Conservation (phyloP, 208 protist species). For the Pavlovales sp. region DNA sequence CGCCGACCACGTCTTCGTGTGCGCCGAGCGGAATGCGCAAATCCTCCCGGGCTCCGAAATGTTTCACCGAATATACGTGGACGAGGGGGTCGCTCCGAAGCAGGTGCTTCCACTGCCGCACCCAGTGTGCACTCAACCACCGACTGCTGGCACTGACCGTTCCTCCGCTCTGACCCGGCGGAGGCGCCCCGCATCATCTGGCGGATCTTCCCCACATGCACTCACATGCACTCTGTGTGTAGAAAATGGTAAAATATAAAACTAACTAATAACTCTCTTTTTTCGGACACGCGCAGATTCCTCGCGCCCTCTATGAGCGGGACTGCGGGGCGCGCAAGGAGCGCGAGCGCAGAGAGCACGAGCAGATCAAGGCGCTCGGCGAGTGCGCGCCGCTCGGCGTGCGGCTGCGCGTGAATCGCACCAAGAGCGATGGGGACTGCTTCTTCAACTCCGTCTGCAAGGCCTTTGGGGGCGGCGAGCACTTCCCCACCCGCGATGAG, state of each 20-base stretch:
- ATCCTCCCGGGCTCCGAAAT: neutral
- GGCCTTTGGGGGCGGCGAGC: neutral
- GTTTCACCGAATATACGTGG: neutral
- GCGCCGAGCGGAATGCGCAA: neutral
- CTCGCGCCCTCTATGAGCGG: no score
- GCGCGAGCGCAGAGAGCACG: neutral
- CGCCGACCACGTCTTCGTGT: neutral
- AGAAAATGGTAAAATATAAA: no score
- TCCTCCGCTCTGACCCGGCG: no score
- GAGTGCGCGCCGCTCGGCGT: constrained; percentile 1
- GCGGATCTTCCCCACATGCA: no score
- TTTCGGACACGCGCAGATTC: no score
- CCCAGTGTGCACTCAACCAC: no score
- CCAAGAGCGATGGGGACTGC: constrained; percentile 9
- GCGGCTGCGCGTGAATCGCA: neutral
- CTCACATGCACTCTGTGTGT: no score
- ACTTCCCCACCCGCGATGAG: neutral
- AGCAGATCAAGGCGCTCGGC: neutral
- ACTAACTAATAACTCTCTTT: no score
- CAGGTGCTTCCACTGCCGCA: no score
- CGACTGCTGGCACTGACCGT: no score
- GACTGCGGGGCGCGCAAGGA: neutral
- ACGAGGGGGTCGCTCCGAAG: constrained; percentile 1
- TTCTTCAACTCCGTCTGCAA: constrained; percentile 4
- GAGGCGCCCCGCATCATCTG: no score